phyloP scores from a whole-genome alignment of 176 grass and related monocot species.

The Aegilops umbellulata region DNA sequence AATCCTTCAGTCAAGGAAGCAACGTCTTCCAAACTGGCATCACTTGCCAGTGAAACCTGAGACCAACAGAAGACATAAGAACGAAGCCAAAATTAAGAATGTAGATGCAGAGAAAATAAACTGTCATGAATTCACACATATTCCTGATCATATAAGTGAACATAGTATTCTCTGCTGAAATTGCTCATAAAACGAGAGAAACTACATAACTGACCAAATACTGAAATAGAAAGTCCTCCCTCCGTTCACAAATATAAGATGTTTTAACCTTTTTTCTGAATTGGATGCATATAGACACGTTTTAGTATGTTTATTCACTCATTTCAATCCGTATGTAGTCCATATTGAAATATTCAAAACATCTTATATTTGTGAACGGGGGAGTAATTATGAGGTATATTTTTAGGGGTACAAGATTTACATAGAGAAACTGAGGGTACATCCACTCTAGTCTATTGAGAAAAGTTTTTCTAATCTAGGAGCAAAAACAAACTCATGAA shows the following conservation, averaged over 20 bases:
- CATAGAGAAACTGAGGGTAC: background rate
- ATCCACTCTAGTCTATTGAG: background rate
- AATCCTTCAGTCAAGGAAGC: slow-evolving; percentile 89
- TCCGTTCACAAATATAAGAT: no score
- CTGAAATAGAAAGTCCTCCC: background rate
- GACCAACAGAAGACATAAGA: slow-evolving; percentile 19
- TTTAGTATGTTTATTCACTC: no score
- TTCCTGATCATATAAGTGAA: no score
- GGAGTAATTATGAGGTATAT: background rate
- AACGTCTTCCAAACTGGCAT: slow-evolving; percentile 62
- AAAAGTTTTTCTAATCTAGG: background rate
- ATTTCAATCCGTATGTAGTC: no score
- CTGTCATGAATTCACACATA: no score
- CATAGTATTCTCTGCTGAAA: background rate
- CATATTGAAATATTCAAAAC: no score
- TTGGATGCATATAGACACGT: no score
- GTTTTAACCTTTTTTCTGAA: no score
- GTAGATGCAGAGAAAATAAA: background rate
- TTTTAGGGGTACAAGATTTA: background rate
- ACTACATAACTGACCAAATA: background rate
- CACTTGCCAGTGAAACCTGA: slow-evolving; percentile 78
- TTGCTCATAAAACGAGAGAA: slow-evolving; percentile 1
- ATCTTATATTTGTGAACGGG: no score
- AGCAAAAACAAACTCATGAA: background rate
- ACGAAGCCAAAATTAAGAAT: background rate